Base-by-base conservation (phyloP, 2,329 filamentous ascomycete species). In the Corinectria fuckeliana region DNA sequence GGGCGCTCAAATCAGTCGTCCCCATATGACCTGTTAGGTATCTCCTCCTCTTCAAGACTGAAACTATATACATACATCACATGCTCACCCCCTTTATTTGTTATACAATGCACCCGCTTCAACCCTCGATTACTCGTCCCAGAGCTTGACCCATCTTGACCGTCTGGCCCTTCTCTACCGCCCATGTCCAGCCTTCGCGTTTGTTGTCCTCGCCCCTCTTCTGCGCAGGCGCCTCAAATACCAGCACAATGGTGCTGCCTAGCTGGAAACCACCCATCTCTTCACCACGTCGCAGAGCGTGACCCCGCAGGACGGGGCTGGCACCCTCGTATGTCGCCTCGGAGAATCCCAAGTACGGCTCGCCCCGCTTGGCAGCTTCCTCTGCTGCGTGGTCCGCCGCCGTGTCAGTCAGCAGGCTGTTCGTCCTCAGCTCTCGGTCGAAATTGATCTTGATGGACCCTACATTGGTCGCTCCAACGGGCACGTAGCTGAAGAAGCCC, bases 261-360 rank as follows among this genome's bases (percentile, higher is more conserved):
- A 99, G 83, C 80, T 96, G 92, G 79, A 99, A 99, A 0, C 95
- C 96, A 54, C 95, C 95, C 93, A 99, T 98, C 77, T 99, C 95
- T 73, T 98, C 94, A 32, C 95, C 95, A 42, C 91, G 85, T 63
- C 89, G 86, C 55, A 99, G 80, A 1, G 94, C 90, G 74, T 98
- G 88, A 2, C 96, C 95, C 18, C 87, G 87, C 0, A 99, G 82
- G 2, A 97, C 85, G 3, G 82, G 78, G 70, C 91, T 96, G 2
- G 94, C 92, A 14, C 82, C 83, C 44, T 85, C 85, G 72, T 99
- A 99, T 2, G 91, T 93, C 7, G 95, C 96, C 78, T 99, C 95
- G 0, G 91, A 88, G 72, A 93, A 99, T 1, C 95, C 95, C n/a
- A 88, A 86, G 73, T 97, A 96, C 1, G 88, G 84, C 76, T 97